A percentile compares a stretch with the other conserved stretches of the same genome.
phyloP scores from a whole-genome alignment of 768 basidiomycete genomes.

The Strobilomyces confusus region DNA sequence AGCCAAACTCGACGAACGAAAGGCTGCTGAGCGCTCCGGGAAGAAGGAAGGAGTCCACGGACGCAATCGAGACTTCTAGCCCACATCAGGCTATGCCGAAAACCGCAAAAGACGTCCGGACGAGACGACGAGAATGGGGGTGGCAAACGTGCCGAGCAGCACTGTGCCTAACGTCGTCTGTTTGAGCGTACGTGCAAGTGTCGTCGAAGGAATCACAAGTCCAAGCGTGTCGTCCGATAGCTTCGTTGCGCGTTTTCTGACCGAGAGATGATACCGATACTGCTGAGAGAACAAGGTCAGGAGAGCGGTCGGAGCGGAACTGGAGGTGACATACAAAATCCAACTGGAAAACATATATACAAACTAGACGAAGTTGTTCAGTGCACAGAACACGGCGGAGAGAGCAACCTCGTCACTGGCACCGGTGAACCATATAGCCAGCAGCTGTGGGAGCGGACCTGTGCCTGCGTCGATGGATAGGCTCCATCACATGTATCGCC shows the following conservation, averaged over 20 bases:
- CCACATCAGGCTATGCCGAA: conserved; percentile 8
- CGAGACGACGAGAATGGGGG: conserved; percentile 1
- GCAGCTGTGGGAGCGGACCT: not conserved
- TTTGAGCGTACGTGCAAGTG: conserved; percentile 7
- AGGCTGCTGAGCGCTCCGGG: conserved; percentile 1
- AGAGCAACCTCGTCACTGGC: not conserved
- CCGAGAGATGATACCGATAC: conserved; percentile 11
- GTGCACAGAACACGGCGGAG: not conserved
- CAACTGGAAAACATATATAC: not conserved
- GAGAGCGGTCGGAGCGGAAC: not conserved
- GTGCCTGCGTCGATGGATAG: not conserved
- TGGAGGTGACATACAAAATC: not conserved
- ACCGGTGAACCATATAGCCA: not conserved
- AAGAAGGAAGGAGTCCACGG: conserved; percentile 3
- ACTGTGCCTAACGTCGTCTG: conserved; percentile 5
- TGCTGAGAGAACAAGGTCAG: not conserved
- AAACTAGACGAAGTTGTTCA: not conserved
- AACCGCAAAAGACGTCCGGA: conserved; percentile 1
- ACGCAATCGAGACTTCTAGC: conserved; percentile 4
- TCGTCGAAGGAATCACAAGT: conserved; percentile 10
- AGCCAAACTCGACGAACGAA: conserved; percentile 7
- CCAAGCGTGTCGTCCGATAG: conserved; percentile 5
- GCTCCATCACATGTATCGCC: too few relatives aligned
- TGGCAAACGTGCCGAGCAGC: not conserved
- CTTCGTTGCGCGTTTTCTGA: conserved; percentile 10